A percentile compares a stretch with the other conserved stretches of the same genome.
These are phyloP conservation scores for Clohesyomyces aquaticus DNA, from an alignment of 495 filamentous ascomycete genomes.

Conservation along the genomic window DNA sequence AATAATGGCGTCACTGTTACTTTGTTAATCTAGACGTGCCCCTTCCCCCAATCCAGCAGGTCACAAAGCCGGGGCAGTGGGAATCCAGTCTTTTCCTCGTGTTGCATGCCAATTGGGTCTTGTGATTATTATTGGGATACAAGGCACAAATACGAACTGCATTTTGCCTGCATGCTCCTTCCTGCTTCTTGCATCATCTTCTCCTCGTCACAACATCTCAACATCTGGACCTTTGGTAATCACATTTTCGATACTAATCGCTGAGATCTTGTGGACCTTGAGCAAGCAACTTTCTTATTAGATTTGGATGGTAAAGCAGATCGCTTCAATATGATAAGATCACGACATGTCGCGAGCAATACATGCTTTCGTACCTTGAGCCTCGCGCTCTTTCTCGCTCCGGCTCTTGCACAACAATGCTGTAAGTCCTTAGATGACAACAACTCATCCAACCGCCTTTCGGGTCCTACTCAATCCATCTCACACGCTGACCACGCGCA, in stretches of 20 bases:
- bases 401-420: not conserved
- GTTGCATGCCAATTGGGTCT: not conserved
- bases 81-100: not conserved
- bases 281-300: not conserved
- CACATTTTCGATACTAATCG: no score
- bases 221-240: not conserved
- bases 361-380: not conserved
- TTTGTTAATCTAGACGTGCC: not conserved
- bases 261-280: not conserved
- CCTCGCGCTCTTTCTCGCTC: not conserved
- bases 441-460: not conserved
- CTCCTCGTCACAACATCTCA: not conserved
- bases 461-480: not conserved
- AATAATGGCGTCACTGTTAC: slow-evolving; percentile 1
- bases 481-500: not conserved
- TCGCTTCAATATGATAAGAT: not conserved
- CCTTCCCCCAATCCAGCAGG: not conserved
- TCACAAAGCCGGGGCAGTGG: not conserved
- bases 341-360: not conserved
- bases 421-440: not conserved
- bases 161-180: not conserved
- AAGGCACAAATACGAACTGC: not conserved
- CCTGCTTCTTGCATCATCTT: not conserved
- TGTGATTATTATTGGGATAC: not conserved
- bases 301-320: not conserved